Evolutionary conservation across 2,329 filamentous ascomycete genomes (phyloP), one percentile per base, ranked within the genome.

Genomic region (Ramularia endophylla): DNA sequence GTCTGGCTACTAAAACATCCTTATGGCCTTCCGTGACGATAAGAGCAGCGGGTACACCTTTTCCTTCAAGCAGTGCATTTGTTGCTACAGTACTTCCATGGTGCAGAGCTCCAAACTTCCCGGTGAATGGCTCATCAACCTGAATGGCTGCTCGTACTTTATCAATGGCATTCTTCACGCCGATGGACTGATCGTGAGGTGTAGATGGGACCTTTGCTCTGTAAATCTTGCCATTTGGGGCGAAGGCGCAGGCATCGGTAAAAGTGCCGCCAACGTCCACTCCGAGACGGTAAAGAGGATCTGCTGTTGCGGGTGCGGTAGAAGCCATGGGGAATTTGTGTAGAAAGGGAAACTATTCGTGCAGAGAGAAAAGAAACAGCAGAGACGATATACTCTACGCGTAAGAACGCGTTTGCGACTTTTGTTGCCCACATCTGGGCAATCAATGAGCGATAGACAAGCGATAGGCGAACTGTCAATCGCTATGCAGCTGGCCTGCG

Each of bases 1-100:
- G 30, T 36, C 53, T 42, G 11, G 53, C 53, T 7, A 56, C 53
- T 16, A 56, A 22, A 8, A 56, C 52, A 43, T 56, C 53, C 37
- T 56, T 54, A 36, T 56, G 53, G n/a, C 53, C 53, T 38, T 56
- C 44, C 5, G 53, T 56, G 5, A 56, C 53, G 17, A 56, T 48
- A 11, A 56, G 39, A 9, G 53, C 53, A 12, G 53, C 52, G 8
- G 53, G 53, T 2, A 54, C 53, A 12, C 53, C 50, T 29, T 54
- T 56, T 30, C 53, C 53, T 43, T 56, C 53, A 8, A 56, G 38
- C 15, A 56, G 33, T 13, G 52, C 53, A 38, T 56, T 56, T 11
- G 53, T 56, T 2, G 53, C 53, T 4, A 56, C 52, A 7, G 53
- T 56, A 28, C 40, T 46, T 20, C 53, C 53, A 41, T 56, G 53